These are phyloP conservation scores for Saccharomyces hybrid DNA, from an alignment of 1,139 yeast genomes.

Conservation along the genomic window DNA sequence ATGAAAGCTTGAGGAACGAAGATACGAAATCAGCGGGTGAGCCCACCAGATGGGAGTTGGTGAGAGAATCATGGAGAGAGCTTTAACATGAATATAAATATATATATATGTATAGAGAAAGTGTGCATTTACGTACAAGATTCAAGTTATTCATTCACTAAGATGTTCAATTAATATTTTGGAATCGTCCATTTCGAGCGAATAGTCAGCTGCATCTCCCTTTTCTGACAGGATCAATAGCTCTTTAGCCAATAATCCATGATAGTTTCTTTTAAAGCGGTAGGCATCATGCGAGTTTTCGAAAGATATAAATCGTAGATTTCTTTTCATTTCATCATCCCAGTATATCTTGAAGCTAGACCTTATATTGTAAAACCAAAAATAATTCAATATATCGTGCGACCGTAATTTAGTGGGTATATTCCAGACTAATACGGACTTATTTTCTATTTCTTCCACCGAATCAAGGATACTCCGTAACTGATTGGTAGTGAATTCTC, in stretches of 20 bases:
- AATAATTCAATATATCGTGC: constrained; percentile 13
- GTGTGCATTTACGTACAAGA: background rate
- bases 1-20: constrained; percentile 16
- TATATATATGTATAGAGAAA: background rate
- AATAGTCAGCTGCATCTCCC: background rate
- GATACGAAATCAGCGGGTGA: constrained; percentile 19
- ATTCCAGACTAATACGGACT: constrained; percentile 28
- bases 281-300: constrained; percentile 18
- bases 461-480: constrained; percentile 6
- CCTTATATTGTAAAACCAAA: constrained; percentile 28
- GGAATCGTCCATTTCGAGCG: background rate
- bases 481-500: background rate
- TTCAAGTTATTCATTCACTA: background rate
- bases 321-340: constrained; percentile 15
- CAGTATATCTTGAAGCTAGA: constrained; percentile 23
- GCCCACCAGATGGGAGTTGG: constrained; percentile 46
- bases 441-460: constrained; percentile 16
- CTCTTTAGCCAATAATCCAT: constrained; percentile 22
- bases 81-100: constrained; percentile 8
- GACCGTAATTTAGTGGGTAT: constrained; percentile 19
- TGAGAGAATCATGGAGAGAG: constrained; percentile 69
- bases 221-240: constrained; percentile 3
- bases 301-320: constrained; percentile 24
- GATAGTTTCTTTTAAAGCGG: constrained; percentile 25
- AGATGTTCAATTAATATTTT: background rate